Percentiles rank a stretch among this genome's conserved stretches.
phyloP scores from a whole-genome alignment of 805 yeast species.

The Saccharomycopsis sp. region DNA sequence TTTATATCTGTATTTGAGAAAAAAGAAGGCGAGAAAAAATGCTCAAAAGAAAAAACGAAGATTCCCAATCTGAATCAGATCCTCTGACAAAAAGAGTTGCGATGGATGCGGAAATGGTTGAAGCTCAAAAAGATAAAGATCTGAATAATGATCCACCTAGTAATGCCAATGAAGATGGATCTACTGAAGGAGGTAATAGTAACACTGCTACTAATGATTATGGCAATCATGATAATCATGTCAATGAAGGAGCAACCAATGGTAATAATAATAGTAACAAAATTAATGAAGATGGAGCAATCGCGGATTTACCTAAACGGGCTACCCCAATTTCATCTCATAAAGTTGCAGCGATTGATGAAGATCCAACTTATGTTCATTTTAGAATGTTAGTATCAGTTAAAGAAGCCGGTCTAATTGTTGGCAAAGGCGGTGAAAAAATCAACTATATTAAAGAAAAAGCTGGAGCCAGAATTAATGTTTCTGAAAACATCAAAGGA shows the following conservation, averaged over 20 bases:
- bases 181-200: background rate
- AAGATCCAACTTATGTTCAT: slow-evolving; percentile 56
- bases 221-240: too few relatives aligned
- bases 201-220: background rate
- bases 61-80: slow-evolving; percentile 34
- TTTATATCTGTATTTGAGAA: too few relatives aligned
- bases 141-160: background rate
- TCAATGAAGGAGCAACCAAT: slow-evolving; percentile 7
- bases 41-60: slow-evolving; percentile 67
- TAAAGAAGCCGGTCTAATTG: slow-evolving; percentile 67
- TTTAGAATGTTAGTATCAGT: slow-evolving; percentile 71
- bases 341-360: slow-evolving; percentile 31
- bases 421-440: slow-evolving; percentile 76
- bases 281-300: slow-evolving; percentile 11
- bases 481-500: slow-evolving; percentile 64
- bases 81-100: slow-evolving; percentile 63
- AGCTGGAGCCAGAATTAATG: slow-evolving; percentile 59
- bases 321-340: slow-evolving; percentile 33
- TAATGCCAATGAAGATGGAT: background rate
- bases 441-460: slow-evolving; percentile 56
- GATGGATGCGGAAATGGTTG: slow-evolving; percentile 53
- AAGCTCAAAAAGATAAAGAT: slow-evolving; percentile 34
- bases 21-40: too few relatives aligned
- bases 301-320: slow-evolving; percentile 22
- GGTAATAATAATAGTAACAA: slow-evolving; percentile 5